Conservation (phyloP, 495 filamentous ascomycete species). For the Oidiodendron maius region DNA sequence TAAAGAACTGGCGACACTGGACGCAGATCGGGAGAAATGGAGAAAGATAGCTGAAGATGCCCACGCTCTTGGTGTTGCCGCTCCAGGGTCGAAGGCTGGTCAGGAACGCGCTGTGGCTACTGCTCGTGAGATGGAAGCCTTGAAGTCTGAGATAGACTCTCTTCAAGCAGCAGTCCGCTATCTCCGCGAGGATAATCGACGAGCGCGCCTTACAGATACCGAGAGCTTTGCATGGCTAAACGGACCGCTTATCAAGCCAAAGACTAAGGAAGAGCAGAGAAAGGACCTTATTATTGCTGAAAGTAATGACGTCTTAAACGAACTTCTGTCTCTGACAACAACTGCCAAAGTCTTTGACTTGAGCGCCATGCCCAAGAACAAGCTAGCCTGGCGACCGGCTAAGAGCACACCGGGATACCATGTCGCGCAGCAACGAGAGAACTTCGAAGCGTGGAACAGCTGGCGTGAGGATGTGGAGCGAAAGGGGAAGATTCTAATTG, state of each 20-base stretch:
- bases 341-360: constrained; percentile 54
- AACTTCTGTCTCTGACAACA: constrained; percentile 63
- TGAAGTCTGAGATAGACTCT: constrained; percentile 61
- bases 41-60: constrained; percentile 65
- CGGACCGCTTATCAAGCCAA: constrained; percentile 51
- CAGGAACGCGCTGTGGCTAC: constrained; percentile 59
- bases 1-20: constrained; percentile 50
- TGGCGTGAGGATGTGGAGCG: constrained; percentile 51
- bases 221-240: constrained; percentile 58
- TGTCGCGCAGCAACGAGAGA: constrained; percentile 53
- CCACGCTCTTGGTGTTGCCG: constrained; percentile 47
- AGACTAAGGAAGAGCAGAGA: constrained; percentile 46
- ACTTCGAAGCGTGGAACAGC: constrained; percentile 54
- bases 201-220: constrained; percentile 56
- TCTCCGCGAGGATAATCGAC: constrained; percentile 71
- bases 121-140: constrained; percentile 66
- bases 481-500: constrained; percentile 20
- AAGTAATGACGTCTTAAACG: constrained; percentile 61
- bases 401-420: constrained; percentile 52
- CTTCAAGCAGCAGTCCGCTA: constrained; percentile 74
- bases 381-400: constrained; percentile 53
- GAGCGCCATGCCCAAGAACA: constrained; percentile 39
- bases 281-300: constrained; percentile 57
- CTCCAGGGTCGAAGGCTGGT: constrained; percentile 32
- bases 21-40: constrained; percentile 62